Conservation (phyloP, 805 yeast genomes). For the Kodamaea fukazawae region DNA sequence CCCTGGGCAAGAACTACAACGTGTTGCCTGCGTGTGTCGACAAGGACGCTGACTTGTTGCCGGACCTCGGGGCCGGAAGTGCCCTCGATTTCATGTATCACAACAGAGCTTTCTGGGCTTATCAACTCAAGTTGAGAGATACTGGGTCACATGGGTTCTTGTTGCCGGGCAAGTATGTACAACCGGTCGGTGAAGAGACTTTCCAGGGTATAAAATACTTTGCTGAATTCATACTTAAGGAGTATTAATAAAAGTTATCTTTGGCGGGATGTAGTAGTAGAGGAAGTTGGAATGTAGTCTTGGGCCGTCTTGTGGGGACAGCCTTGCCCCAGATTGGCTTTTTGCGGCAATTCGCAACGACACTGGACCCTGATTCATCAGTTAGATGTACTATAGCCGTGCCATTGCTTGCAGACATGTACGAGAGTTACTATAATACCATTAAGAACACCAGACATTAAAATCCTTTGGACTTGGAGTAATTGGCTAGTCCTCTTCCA, state of each 20-base stretch:
- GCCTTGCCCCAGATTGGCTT: too few relatives aligned
- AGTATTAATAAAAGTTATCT: background rate
- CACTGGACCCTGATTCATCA: too few relatives aligned
- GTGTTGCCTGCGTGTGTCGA: conserved; percentile 80
- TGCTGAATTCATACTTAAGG: conserved; percentile 35
- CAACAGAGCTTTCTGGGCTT: conserved; percentile 78
- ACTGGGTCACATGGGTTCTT: conserved; percentile 81
- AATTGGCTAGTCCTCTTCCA: too few relatives aligned
- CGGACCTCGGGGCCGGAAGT: conserved; percentile 76
- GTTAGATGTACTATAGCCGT: too few relatives aligned
- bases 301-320: too few relatives aligned
- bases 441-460: too few relatives aligned
- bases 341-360: too few relatives aligned
- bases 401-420: too few relatives aligned
- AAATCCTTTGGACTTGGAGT: too few relatives aligned
- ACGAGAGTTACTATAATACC: too few relatives aligned
- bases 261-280: background rate
- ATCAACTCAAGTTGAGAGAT: conserved; percentile 77
- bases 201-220: conserved; percentile 68
- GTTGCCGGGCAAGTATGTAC: conserved; percentile 65
- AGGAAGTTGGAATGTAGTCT: too few relatives aligned
- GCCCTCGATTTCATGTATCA: conserved; percentile 84
- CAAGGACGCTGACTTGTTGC: conserved; percentile 67
- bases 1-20: conserved; percentile 61
- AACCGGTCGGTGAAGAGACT: conserved; percentile 75